phyloP scores from a whole-genome alignment of 129 eudicot species.

The Gnaphalium uliginosum region DNA sequence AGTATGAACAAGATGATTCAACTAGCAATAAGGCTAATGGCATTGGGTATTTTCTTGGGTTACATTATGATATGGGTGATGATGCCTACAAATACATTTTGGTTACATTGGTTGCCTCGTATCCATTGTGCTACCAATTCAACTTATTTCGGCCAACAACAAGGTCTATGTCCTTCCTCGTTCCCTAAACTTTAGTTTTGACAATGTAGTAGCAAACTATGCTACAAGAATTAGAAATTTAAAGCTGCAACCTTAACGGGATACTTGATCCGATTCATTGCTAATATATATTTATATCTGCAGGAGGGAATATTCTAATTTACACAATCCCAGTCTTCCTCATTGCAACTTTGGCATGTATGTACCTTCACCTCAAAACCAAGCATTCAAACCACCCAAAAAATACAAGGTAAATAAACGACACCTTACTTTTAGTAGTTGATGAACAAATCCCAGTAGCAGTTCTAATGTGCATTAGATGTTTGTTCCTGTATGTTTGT shows the following conservation, averaged over 20 bases:
- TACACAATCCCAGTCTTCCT: conserved; percentile 50
- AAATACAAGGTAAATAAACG: conserved; percentile 31
- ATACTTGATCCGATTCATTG: not conserved
- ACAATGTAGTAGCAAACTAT: too few relatives aligned
- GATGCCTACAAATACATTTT: conserved; percentile 71
- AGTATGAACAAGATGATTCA: conserved; percentile 28
- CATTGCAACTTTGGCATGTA: conserved; percentile 51
- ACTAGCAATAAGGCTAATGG: conserved; percentile 32
- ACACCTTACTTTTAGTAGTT: not conserved
- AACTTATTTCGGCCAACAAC: conserved; percentile 51
- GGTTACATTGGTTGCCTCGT: conserved; percentile 58
- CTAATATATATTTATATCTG: conserved; percentile 7
- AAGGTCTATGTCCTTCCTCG: conserved; percentile 4
- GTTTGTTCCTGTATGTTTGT: not conserved
- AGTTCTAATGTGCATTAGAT: not conserved
- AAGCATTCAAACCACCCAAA: conserved; percentile 23
- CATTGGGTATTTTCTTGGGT: conserved; percentile 43
- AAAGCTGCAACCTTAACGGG: not conserved
- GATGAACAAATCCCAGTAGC: not conserved
- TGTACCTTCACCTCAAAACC: conserved; percentile 55
- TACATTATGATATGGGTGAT: conserved; percentile 62
- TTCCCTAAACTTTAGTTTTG: not conserved
- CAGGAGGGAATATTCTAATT: conserved; percentile 61
- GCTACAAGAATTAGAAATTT: too few relatives aligned
- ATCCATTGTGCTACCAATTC: conserved; percentile 44